phyloP scores from a whole-genome alignment of 352 stramenopile species.

The Phytophthora brassicae region DNA sequence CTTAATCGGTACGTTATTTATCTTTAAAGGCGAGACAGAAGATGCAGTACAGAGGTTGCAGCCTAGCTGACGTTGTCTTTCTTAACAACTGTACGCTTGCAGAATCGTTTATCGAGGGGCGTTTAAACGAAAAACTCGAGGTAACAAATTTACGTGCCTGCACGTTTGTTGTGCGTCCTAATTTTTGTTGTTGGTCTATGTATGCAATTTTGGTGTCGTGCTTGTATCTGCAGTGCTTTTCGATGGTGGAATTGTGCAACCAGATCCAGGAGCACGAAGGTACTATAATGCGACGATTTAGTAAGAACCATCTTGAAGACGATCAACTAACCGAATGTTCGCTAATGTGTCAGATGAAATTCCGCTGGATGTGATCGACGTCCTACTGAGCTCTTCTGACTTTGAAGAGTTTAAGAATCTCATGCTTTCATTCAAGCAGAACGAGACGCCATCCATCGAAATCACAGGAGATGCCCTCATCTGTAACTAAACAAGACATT shows the following conservation, averaged over 20 bases:
- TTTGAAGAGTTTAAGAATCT: constrained; percentile 90
- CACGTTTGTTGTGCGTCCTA: too few relatives aligned
- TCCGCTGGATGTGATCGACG: constrained; percentile 74
- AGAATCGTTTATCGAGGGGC: constrained; percentile 75
- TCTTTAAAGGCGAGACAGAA: not conserved
- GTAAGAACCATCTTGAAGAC: not conserved
- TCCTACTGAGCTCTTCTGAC: constrained; percentile 77
- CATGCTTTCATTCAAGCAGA: constrained; percentile 88
- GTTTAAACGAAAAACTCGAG: constrained; percentile 65
- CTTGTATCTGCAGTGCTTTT: constrained; percentile 53
- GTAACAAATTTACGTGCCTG: constrained; percentile 18
- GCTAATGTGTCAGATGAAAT: constrained; percentile 56
- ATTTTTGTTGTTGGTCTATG: too few relatives aligned
- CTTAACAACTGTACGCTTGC: not conserved
- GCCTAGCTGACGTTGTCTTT: constrained; percentile 8
- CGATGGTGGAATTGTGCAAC: constrained; percentile 77
- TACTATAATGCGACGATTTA: constrained; percentile 5
- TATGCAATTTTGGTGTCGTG: not conserved
- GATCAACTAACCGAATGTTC: not conserved
- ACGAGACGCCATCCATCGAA: constrained; percentile 76
- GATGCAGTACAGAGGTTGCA: not conserved
- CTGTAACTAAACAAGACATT: too few relatives aligned
- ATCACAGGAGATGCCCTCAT: constrained; percentile 72
- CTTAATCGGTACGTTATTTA: constrained; percentile 59
- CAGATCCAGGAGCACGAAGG: constrained; percentile 86